Percentiles rank a stretch among this genome's conserved stretches.
Evolutionary conservation across 305 asterid species (phyloP).

Genomic region (Lippia alba): DNA sequence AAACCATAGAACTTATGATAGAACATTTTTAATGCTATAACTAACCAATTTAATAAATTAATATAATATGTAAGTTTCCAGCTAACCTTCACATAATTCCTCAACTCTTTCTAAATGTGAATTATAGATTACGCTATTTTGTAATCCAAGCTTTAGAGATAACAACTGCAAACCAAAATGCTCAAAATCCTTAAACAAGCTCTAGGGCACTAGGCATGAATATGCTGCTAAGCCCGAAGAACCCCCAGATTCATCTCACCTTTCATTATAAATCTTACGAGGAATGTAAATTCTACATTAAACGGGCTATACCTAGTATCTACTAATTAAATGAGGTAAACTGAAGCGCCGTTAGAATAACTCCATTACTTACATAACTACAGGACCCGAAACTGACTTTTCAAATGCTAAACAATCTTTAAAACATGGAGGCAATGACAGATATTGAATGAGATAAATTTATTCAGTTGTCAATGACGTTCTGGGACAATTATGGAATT

Average conservation of each 20-base stretch:
- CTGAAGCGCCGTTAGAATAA: not conserved
- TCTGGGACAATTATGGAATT: not conserved
- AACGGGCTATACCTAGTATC: not conserved
- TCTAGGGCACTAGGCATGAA: not conserved
- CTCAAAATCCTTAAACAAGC: conserved; percentile 7
- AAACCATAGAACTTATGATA: not conserved
- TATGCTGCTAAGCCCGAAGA: not conserved
- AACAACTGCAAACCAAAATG: conserved; percentile 3
- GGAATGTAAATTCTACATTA: not conserved
- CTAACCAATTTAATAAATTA: not conserved
- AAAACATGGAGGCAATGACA: not conserved
- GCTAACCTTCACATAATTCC: conserved; percentile 1
- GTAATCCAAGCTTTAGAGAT: not conserved
- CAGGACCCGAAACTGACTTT: not conserved
- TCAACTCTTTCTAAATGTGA: not conserved
- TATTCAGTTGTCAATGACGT: conserved; percentile 13
- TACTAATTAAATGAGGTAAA: conserved; percentile 9
- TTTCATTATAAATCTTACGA: not conserved
- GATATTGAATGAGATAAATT: not conserved
- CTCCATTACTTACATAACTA: not conserved
- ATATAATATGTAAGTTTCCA: not conserved
- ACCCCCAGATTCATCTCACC: not conserved
- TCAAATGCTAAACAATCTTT: conserved; percentile 7
- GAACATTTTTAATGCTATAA: not conserved
- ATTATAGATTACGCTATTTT: not conserved